Base-by-base conservation (phyloP, 129 eudicot species). In the Cynara cardunculus region DNA sequence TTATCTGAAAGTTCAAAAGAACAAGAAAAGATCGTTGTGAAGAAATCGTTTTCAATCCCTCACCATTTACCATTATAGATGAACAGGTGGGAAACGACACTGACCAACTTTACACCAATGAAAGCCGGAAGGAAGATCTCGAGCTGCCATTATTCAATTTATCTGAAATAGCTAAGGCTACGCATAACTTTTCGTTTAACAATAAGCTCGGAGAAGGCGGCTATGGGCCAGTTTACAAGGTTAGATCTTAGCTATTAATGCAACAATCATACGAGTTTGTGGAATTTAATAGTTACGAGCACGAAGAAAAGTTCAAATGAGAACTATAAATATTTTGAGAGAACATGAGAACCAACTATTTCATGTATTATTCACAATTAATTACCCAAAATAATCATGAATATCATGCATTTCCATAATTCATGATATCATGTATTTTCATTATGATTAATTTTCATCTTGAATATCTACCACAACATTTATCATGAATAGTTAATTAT, bases 191-290 rank as follows among this genome's bases (percentile, higher is more conserved):
- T 69, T 84, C 93, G 2, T 18, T 39, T 8, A 75, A 80, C 21
- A 87, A 89, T 80, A 89, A 84, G 76, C 86, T 89, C 46, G 93
- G 93, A 77, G 90, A 86, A 80, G 92, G 92, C 30, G 92, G 90
- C n/a, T 90, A 88, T 85, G 90, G 92, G 30, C 86, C 90, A 0
- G 90, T 89, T 74, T 89, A 84, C 82, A 86, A 84, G 90, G 88
- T 87, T 70, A 28, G 78, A 64, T 26, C 69, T 72, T 24, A n/a
- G 61, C 24, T 78, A 21, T 39, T 24, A 2, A 32, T n/a, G 72
- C 22, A 19, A 77, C 27, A 41, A 41, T 56, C 65, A 19, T 56
- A 56, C 1, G 24, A 10, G 65, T 56, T 56, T 7, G 24, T 5
- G 65, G 62, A 53, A 18, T 53, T 53, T 53, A 53, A 53, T 16